phyloP scores from a whole-genome alignment of 345 rosid genomes.

The Lumnitzera racemosa region DNA sequence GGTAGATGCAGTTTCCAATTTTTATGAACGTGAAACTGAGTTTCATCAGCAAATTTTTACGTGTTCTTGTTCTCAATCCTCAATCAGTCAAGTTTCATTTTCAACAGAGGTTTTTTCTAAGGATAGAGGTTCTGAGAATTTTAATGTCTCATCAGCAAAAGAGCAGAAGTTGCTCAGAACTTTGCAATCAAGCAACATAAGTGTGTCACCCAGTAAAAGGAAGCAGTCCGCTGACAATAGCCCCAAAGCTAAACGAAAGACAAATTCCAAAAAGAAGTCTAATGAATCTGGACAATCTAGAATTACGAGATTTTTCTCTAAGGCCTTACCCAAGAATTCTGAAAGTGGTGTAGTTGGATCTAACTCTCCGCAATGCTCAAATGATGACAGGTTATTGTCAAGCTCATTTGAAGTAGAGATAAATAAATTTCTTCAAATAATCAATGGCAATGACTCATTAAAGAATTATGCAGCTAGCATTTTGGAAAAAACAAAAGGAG shows the following conservation, averaged over 20 bases:
- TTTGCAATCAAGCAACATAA: constrained; percentile 30
- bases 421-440: constrained; percentile 58
- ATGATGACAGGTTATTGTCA: constrained; percentile 23
- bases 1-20: constrained; percentile 69
- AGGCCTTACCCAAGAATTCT: constrained; percentile 28
- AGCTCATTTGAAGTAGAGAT: constrained; percentile 31
- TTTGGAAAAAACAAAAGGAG: constrained; percentile 61
- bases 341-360: constrained; percentile 17
- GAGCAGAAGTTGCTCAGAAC: constrained; percentile 28
- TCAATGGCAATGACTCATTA: constrained; percentile 48
- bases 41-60: constrained; percentile 56
- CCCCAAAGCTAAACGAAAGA: constrained; percentile 52
- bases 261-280: constrained; percentile 32
- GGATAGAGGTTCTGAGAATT: constrained; percentile 17
- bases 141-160: constrained; percentile 22
- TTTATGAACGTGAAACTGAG: constrained; percentile 75
- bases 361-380: constrained; percentile 23
- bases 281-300: constrained; percentile 64
- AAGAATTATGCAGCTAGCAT: constrained; percentile 55
- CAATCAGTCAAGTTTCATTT: constrained; percentile 18
- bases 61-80: constrained; percentile 23
- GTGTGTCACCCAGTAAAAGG: constrained; percentile 47
- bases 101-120: constrained; percentile 26
- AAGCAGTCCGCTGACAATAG: constrained; percentile 35
- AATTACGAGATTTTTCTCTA: constrained; percentile 74